Evolutionary conservation across 2,329 filamentous ascomycete species (phyloP).

Genomic region (Beauveria sp.): DNA sequence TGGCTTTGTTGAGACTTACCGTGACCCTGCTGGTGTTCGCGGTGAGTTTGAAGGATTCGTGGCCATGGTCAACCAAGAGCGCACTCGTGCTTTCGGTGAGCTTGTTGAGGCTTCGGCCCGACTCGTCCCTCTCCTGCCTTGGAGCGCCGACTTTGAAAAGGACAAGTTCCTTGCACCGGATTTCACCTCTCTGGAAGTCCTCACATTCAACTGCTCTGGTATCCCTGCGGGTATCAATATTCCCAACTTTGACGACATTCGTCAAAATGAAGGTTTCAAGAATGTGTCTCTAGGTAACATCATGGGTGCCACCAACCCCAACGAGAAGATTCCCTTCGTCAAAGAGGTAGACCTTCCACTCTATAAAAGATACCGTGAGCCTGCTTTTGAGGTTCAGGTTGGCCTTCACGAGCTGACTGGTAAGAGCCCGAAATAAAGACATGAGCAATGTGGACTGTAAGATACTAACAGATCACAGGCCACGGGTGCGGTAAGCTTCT

Average conservation of each 20-base stretch:
- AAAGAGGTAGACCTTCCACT: conserved; percentile 66
- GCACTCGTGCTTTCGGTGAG: conserved; percentile 78
- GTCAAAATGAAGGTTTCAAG: conserved; percentile 82
- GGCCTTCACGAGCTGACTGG: conserved; percentile 79
- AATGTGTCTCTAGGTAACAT: conserved; percentile 93
- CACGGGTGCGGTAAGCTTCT: conserved; percentile 92
- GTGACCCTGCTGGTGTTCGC: conserved; percentile 72
- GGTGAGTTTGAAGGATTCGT: conserved; percentile 85
- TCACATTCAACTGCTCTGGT: conserved; percentile 65
- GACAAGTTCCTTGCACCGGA: conserved; percentile 93
- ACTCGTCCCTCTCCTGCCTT: conserved; percentile 85
- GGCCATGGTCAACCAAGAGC: conserved; percentile 80
- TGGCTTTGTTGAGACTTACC: conserved; percentile 80
- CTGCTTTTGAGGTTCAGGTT: conserved; percentile 90
- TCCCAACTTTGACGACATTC: conserved; percentile 67
- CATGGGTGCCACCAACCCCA: conserved; percentile 79
- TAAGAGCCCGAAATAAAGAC: conserved; percentile 15
- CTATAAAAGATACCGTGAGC: conserved; percentile 76
- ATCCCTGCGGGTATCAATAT: conserved; percentile 64
- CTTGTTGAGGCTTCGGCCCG: conserved; percentile 73
- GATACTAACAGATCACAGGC: conserved; percentile 32
- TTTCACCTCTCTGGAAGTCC: conserved; percentile 88
- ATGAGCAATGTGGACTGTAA: neutral
- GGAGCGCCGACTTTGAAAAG: conserved; percentile 86
- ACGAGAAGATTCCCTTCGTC: conserved; percentile 91